phyloP scores from a whole-genome alignment of 768 basidiomycete species.

The Leccinum broughii region DNA sequence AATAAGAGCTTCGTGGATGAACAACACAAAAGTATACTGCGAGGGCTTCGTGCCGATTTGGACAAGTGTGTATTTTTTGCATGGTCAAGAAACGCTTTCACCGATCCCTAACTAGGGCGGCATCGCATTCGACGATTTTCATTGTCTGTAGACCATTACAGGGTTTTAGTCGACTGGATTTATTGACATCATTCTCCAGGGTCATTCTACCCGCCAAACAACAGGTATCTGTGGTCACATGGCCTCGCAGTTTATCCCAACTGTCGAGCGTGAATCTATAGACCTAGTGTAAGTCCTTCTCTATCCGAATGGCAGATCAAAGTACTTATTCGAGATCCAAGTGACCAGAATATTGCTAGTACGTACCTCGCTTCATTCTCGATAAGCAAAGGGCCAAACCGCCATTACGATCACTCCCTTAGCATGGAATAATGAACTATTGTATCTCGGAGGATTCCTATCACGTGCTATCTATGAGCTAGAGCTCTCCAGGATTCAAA shows the following conservation, averaged over 20 bases:
- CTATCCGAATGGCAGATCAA: background rate
- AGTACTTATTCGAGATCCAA: background rate
- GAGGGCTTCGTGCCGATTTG: slow-evolving; percentile 12
- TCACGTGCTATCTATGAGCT: background rate
- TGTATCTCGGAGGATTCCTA: background rate
- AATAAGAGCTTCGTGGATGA: background rate
- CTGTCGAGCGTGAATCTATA: background rate
- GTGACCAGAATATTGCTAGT: background rate
- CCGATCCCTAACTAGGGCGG: slow-evolving; percentile 39
- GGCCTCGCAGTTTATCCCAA: background rate
- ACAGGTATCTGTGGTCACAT: background rate
- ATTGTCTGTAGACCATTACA: slow-evolving; percentile 52
- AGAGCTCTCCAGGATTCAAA: background rate
- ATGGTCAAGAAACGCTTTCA: background rate
- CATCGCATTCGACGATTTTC: slow-evolving; percentile 70
- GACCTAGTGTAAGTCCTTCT: background rate
- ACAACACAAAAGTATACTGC: background rate
- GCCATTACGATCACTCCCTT: background rate
- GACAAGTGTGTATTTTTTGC: slow-evolving; percentile 9
- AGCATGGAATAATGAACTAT: background rate
- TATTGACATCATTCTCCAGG: background rate
- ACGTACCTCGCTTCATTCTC: background rate
- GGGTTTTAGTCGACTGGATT: background rate
- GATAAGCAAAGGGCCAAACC: background rate
- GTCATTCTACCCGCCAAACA: background rate